Conservation (phyloP, 1,284 basidiomycete genomes). For the Ustilago cynodontis region DNA sequence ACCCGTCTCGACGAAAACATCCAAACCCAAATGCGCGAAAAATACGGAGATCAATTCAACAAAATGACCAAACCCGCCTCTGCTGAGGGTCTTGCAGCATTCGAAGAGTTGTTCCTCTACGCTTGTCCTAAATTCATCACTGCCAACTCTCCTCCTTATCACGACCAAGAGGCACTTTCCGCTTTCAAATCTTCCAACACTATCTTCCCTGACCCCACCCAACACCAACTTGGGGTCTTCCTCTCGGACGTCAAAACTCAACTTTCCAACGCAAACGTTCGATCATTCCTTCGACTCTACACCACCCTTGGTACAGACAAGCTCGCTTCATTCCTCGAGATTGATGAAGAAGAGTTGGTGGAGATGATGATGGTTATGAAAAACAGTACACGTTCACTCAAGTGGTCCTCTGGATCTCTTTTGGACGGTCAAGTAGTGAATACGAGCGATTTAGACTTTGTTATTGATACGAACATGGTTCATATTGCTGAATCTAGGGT, state of each 20-base stretch:
- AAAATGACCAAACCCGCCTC: slow-evolving; percentile 78
- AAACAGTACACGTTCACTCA: slow-evolving; percentile 76
- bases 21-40: slow-evolving; percentile 90
- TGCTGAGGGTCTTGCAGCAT: slow-evolving; percentile 82
- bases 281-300: slow-evolving; percentile 94
- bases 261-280: slow-evolving; percentile 83
- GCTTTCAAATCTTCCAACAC: slow-evolving; percentile 72
- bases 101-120: slow-evolving; percentile 93
- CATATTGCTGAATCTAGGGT: slow-evolving; percentile 94
- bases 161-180: slow-evolving; percentile 79
- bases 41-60: slow-evolving; percentile 88
- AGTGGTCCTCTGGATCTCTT: slow-evolving; percentile 77
- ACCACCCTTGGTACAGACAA: slow-evolving; percentile 91
- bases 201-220: slow-evolving; percentile 78
- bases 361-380: slow-evolving; percentile 98
- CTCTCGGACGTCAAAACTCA: slow-evolving; percentile 82
- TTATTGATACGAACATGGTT: slow-evolving; percentile 94
- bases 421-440: slow-evolving; percentile 88
- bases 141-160: slow-evolving; percentile 88
- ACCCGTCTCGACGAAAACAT: slow-evolving; percentile 91
- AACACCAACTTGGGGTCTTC: slow-evolving; percentile 87
- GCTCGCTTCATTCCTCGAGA: slow-evolving; percentile 86
- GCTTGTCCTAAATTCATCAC: slow-evolving; percentile 97
- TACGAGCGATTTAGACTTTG: slow-evolving; percentile 94
- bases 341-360: slow-evolving; percentile 90